Conservation (phyloP, 306 rosid genomes). For the Vigna hirtella region DNA sequence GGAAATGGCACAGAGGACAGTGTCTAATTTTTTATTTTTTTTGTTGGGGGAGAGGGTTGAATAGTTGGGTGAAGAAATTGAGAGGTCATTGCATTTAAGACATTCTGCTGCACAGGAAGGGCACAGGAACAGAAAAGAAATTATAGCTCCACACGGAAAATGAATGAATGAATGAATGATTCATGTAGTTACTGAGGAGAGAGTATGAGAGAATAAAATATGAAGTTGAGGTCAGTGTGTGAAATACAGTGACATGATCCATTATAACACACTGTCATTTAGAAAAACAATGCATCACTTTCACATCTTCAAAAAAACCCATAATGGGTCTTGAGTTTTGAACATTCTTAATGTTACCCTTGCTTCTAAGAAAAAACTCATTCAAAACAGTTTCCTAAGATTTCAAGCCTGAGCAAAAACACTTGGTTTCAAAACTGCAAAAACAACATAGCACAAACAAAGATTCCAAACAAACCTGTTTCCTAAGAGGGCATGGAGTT, state of each 20-base stretch:
- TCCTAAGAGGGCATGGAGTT: conserved; percentile 97
- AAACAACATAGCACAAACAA: not conserved
- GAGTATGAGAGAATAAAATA: conserved; percentile 20
- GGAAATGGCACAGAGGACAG: conserved; percentile 52
- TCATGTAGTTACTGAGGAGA: conserved; percentile 30
- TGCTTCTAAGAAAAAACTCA: conserved; percentile 25
- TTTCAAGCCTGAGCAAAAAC: not conserved
- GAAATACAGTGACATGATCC: conserved; percentile 24
- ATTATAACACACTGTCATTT: not conserved
- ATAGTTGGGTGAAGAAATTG: conserved; percentile 51
- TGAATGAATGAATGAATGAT: conserved; percentile 15
- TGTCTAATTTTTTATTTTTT: conserved; percentile 11
- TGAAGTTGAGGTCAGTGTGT: not conserved
- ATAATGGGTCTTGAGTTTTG: conserved; percentile 23
- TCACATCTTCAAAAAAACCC: conserved; percentile 24
- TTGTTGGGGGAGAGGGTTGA: conserved; percentile 45
- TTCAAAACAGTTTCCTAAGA: no score
- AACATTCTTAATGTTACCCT: not conserved
- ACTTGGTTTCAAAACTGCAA: not conserved
- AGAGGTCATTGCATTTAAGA: conserved; percentile 63
- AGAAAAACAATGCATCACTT: not conserved
- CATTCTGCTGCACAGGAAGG: conserved; percentile 48
- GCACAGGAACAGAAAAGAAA: conserved; percentile 39
- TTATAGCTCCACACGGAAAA: conserved; percentile 41
- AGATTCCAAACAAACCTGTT: conserved; percentile 76